Evolutionary conservation across 257 asterid genomes (phyloP), one percentile per base, ranked within the genome.

Genomic region (Solanum habrochaites): DNA sequence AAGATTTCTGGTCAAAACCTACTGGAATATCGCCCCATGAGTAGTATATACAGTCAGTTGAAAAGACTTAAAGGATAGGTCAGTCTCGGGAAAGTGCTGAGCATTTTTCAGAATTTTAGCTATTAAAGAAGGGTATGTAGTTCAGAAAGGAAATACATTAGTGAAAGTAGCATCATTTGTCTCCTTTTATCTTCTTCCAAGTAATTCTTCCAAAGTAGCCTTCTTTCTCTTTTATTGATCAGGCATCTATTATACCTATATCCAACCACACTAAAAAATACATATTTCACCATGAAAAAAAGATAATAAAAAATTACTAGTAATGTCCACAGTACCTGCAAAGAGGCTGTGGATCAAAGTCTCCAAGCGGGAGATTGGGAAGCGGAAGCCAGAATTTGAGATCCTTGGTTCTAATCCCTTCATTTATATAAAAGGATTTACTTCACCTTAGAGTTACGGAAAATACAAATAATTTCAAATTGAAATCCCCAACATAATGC

Each of bases 391-490:
- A n/a, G 93, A 67, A 64, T 74, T 90, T 93, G 92, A 71, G 89
- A 89, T 91, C 93, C 95, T 90, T 86, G 83, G 88, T 91, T 91
- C 86, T 80, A 96, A 90, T 92, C 96, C 96, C 98, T 94, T 87
- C 56, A 72, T 39, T 80, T 75, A 20, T 20, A 82, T 42, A 4
- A 45, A 77, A 77, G 39, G 32, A 15, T 42, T 77, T 42, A 74
- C 83, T 42, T n/a, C 37, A 43, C 14, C 62, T 77, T 73, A 37
- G 81, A 29, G 49, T 73, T 35, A 15, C 39, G 29, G 49, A 77
- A 77, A 42, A 13, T 6, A 43, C 62, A 77, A 77, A 77, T 2
- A 77, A 77, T 25, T 43, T 42, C 60, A 77, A 77, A 43, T 25
- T 77, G 83, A 77, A 77, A 39, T n/a, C n/a, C n/a, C n/a, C 62